Evolutionary conservation across 23 red algal species (phyloP), one percentile per base, ranked within the genome.

Genomic region (Agarophyton chilense): DNA sequence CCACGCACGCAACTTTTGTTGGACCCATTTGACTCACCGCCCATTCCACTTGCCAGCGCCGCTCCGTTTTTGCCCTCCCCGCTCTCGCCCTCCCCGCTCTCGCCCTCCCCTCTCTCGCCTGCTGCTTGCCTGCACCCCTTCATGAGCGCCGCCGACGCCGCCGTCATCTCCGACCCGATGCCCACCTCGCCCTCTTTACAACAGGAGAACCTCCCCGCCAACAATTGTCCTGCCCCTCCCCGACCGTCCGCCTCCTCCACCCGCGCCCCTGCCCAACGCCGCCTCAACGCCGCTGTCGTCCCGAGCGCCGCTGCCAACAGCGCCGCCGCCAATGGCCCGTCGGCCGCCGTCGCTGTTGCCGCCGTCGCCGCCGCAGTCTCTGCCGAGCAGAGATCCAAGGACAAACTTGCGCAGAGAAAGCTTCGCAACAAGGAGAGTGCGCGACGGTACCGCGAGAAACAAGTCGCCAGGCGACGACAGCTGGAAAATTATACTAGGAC

Each of bases 391-490:
- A 35, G 33, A 12, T 52, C 32, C 74, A 91, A 91, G 87, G 87
- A 91, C 44, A 91, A 91, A 29, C 61, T 81, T 18, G 87, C 76
- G 5, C 72, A 91, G 61, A 10, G 87, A 2, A 91, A 91, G 72
- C 33, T 91, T 12, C 73, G 87, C 0, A 91, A 91, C 61, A 91
- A 91, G 75, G 87, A 91, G 76, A 91, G 87, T 36, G 87, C 87
- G 18, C 52, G 87, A 10, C 72, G 87, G 41, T 91, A 91, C 45
- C 53, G 87, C 21, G 87, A 91, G 52, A 91, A 91, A 45, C 87
- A 91, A 45, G 87, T 91, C 21, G 87, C 87, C 5, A 29, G 76
- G 19, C 52, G 87, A 26, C 36, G 87, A 73, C 87, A 91, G 76
- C 73, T 91, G 56, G 87, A 91, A 46, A 81, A 79, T 24, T 91